Conservation (phyloP, 2,329 filamentous ascomycete genomes). For the Volutella citrinella region DNA sequence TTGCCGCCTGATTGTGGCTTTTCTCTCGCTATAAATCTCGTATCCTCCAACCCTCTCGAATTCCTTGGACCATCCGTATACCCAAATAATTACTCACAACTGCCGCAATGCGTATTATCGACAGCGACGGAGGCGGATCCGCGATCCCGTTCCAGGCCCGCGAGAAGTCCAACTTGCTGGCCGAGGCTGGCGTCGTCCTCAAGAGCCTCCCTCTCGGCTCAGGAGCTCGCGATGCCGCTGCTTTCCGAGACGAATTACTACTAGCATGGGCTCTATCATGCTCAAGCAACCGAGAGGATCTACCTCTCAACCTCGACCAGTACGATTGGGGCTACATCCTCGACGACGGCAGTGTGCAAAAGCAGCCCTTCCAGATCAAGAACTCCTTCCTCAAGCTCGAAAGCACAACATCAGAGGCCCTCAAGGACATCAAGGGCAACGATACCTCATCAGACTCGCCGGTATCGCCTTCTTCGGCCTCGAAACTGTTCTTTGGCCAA, state of each 20-base stretch:
- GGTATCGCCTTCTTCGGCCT: conserved; percentile 5
- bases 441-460: conserved; percentile 1
- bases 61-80: too few species aligned
- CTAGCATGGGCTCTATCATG: conserved; percentile 13
- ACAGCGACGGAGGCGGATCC: conserved; percentile 17
- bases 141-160: conserved; percentile 8
- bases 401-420: conserved; percentile 12
- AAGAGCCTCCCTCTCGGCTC: conserved; percentile 11
- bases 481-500: conserved; percentile 10
- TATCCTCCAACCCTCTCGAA: too few species aligned
- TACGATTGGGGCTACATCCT: conserved; percentile 15
- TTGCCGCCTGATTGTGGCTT: conserved; percentile 1
- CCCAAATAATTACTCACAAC: conserved; percentile 4
- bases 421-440: conserved; percentile 10
- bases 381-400: conserved; percentile 7
- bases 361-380: conserved; percentile 11
- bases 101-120: conserved; percentile 19
- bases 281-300: conserved; percentile 6
- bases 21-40: not conserved
- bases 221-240: conserved; percentile 6
- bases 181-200: conserved; percentile 1
- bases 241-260: conserved; percentile 11
- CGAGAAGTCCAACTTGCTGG: conserved; percentile 6
- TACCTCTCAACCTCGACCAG: conserved; percentile 1
- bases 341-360: conserved; percentile 11